Percentiles rank a stretch among this genome's conserved stretches.
Evolutionary conservation across 2,329 filamentous ascomycete genomes (phyloP).

Genomic region (Clathrospora elynae): DNA sequence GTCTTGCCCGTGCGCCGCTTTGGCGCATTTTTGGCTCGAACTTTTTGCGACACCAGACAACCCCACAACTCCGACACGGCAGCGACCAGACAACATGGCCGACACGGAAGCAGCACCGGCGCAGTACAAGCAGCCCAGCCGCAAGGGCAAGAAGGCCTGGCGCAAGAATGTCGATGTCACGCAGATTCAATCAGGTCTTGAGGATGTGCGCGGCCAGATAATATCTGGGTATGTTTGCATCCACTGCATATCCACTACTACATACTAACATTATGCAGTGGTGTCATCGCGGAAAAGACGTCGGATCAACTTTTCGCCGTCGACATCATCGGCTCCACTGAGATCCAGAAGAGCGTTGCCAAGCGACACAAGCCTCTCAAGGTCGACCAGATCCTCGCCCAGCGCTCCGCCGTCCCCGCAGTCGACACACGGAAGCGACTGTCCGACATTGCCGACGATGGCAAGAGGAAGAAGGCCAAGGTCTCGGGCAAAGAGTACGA

Average conservation of each 20-base stretch:
- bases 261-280: conserved; percentile 58
- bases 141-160: conserved; percentile 99
- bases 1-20: conserved; percentile 14
- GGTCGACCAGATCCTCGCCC: conserved; percentile 87
- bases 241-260: not conserved
- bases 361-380: conserved; percentile 79
- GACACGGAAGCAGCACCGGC: conserved; percentile 64
- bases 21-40: conserved; percentile 19
- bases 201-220: conserved; percentile 84
- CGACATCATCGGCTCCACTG: conserved; percentile 73
- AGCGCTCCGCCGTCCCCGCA: conserved; percentile 79
- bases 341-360: conserved; percentile 67
- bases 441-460: conserved; percentile 71
- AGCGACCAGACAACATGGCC: conserved; percentile 22
- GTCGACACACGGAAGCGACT: conserved; percentile 79
- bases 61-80: conserved; percentile 14
- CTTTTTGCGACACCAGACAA: conserved; percentile 21
- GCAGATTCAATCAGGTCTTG: conserved; percentile 80
- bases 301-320: conserved; percentile 85
- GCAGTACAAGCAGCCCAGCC: conserved; percentile 84
- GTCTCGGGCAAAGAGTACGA: conserved; percentile 84
- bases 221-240: conserved; percentile 73
- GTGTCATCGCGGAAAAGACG: conserved; percentile 80
- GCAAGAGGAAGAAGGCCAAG: conserved; percentile 75
- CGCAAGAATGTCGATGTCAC: conserved; percentile 96